Conservation (phyloP, 768 basidiomycete genomes). For the Leccinellum rugosiceps region DNA sequence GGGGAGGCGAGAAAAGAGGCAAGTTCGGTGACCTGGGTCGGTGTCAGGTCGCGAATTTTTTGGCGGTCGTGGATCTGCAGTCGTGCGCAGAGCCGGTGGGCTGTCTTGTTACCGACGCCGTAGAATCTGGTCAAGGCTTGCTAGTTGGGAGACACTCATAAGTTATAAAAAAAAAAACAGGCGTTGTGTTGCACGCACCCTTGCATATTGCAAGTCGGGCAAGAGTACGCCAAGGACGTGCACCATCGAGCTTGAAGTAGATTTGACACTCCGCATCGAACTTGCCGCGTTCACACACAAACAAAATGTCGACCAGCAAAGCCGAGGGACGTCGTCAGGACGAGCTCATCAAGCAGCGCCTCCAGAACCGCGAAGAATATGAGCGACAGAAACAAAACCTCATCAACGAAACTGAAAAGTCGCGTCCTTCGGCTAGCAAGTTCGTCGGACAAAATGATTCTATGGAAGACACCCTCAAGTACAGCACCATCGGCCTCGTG, state of each 20-base stretch:
- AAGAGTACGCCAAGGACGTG: constrained; percentile 85
- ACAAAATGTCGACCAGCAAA: constrained; percentile 68
- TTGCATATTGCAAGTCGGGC: constrained; percentile 70
- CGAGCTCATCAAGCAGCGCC: constrained; percentile 80
- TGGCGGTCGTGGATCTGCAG: constrained; percentile 87
- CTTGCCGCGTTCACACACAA: constrained; percentile 11
- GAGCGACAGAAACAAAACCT: constrained; percentile 78
- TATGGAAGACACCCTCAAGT: constrained; percentile 89
- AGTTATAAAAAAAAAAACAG: background rate
- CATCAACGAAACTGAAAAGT: constrained; percentile 89
- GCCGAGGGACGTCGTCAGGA: constrained; percentile 85
- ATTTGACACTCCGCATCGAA: constrained; percentile 26
- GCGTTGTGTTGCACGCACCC: constrained; percentile 47
- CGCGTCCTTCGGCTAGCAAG: constrained; percentile 79
- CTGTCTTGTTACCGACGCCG: constrained; percentile 75
- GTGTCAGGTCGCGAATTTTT: constrained; percentile 77
- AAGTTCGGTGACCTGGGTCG: constrained; percentile 86
- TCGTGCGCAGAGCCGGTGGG: constrained; percentile 83
- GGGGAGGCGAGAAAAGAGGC: constrained; percentile 94
- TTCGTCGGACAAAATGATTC: constrained; percentile 95
- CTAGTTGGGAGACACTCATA: constrained; percentile 40
- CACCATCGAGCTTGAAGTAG: constrained; percentile 49
- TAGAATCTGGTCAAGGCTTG: constrained; percentile 89
- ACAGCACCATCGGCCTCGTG: constrained; percentile 89
- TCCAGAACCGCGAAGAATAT: constrained; percentile 74